phyloP scores from a whole-genome alignment of 2,329 filamentous ascomycete genomes.

The Penicillium frequentans region DNA sequence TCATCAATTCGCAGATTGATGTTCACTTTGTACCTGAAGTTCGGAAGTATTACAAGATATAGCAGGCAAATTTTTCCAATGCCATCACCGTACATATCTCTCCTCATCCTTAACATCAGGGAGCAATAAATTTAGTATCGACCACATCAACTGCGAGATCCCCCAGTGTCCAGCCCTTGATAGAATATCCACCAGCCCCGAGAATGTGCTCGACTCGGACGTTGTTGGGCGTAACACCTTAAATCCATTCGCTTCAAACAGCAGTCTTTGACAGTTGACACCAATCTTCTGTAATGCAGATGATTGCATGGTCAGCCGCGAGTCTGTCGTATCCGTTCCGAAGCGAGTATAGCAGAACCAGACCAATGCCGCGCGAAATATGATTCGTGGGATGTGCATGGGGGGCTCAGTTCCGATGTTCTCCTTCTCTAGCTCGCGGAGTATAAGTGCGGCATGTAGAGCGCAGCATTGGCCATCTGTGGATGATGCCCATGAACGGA shows the following conservation, averaged over 20 bases:
- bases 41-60: neutral
- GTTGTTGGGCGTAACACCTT: neutral
- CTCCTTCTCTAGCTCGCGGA: conserved; percentile 4
- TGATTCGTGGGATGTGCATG: conserved; percentile 9
- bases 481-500: conserved; percentile 25
- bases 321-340: neutral
- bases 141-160: conserved; percentile 5
- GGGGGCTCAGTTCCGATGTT: conserved; percentile 6
- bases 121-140: conserved; percentile 5
- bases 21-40: too few relatives aligned
- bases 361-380: conserved; percentile 7
- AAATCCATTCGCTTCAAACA: conserved; percentile 13
- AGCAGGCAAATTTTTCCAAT: neutral
- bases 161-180: conserved; percentile 9
- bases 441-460: conserved; percentile 8
- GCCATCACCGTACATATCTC: neutral
- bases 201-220: conserved; percentile 7
- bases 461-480: conserved; percentile 7
- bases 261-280: conserved; percentile 4
- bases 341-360: conserved; percentile 11
- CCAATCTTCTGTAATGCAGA: conserved; percentile 4
- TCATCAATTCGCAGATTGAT: too few relatives aligned
- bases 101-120: neutral
- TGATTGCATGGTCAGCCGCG: neutral
- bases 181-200: conserved; percentile 7